Conservation (phyloP, 768 basidiomycete genomes). For the Gymnopilus dilepis region DNA sequence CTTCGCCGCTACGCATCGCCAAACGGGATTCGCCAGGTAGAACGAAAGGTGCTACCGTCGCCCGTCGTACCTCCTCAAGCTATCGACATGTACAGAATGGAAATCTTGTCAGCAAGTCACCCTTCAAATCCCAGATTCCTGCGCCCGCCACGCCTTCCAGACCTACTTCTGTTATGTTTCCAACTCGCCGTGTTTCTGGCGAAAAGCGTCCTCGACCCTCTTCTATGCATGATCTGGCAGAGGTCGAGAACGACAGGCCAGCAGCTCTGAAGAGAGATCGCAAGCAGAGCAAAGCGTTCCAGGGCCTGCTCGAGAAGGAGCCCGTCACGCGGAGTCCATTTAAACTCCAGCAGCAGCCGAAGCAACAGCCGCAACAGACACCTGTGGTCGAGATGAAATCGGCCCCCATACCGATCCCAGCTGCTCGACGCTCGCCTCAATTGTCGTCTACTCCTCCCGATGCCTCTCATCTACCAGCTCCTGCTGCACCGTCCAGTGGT, state of each 20-base stretch:
- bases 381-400: constrained; percentile 31
- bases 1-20: constrained; percentile 74
- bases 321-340: constrained; percentile 88
- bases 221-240: constrained; percentile 73
- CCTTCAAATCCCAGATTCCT: constrained; percentile 74
- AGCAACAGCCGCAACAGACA: constrained; percentile 28
- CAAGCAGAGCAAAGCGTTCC: constrained; percentile 75
- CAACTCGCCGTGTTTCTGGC: constrained; percentile 65
- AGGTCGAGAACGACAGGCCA: constrained; percentile 72
- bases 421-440: constrained; percentile 19
- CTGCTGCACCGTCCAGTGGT: constrained; percentile 23
- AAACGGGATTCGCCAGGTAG: constrained; percentile 64
- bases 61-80: constrained; percentile 76
- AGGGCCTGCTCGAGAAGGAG: constrained; percentile 75
- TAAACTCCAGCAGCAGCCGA: constrained; percentile 37
- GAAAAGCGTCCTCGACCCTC: constrained; percentile 79
- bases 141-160: constrained; percentile 50
- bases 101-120: constrained; percentile 85
- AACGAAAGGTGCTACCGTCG: constrained; percentile 54
- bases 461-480: constrained; percentile 24
- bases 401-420: constrained; percentile 32
- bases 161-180: constrained; percentile 38
- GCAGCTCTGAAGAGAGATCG: constrained; percentile 74
- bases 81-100: constrained; percentile 79
- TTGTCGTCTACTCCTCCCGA: constrained; percentile 27